Conservation (phyloP, 768 basidiomycete genomes). For the Lanmaoa pseudosensibilis region DNA sequence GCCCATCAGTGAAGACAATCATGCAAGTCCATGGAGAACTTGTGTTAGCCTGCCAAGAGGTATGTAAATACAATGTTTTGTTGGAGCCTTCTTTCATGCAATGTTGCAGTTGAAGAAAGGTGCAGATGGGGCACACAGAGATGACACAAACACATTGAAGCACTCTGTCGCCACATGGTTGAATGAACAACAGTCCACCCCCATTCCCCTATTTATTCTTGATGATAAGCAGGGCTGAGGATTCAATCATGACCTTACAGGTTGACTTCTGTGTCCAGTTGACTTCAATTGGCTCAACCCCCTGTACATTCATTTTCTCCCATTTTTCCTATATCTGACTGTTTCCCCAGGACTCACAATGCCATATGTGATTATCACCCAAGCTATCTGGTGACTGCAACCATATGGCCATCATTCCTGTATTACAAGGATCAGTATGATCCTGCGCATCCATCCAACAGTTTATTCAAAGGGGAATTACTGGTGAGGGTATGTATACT, state of each 20-base stretch:
- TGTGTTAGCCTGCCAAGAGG: not conserved
- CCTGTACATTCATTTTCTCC: not conserved
- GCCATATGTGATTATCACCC: constrained; percentile 1
- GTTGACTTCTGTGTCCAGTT: constrained; percentile 6
- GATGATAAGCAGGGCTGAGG: not conserved
- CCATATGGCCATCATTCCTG: constrained; percentile 6
- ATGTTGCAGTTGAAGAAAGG: constrained; percentile 7
- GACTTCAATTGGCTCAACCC: constrained; percentile 11
- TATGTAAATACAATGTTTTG: not conserved
- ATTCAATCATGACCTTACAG: constrained; percentile 9
- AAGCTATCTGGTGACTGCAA: not conserved
- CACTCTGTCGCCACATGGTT: not conserved
- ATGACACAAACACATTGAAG: constrained; percentile 7
- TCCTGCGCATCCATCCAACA: not conserved
- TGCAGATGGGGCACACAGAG: constrained; percentile 2
- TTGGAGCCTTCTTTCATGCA: not conserved
- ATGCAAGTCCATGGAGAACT: not conserved
- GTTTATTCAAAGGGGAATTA: not conserved
- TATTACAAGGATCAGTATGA: not conserved
- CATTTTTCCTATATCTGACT: not conserved
- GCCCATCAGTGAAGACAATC: not conserved
- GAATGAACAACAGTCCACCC: not conserved
- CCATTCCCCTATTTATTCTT: not conserved
- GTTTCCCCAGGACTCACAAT: not conserved
- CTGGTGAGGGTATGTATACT: constrained; percentile 1